Evolutionary conservation across 2,329 filamentous ascomycete genomes (phyloP), one percentile per base, ranked within the genome.

Genomic region (Epicoccum nigrum): DNA sequence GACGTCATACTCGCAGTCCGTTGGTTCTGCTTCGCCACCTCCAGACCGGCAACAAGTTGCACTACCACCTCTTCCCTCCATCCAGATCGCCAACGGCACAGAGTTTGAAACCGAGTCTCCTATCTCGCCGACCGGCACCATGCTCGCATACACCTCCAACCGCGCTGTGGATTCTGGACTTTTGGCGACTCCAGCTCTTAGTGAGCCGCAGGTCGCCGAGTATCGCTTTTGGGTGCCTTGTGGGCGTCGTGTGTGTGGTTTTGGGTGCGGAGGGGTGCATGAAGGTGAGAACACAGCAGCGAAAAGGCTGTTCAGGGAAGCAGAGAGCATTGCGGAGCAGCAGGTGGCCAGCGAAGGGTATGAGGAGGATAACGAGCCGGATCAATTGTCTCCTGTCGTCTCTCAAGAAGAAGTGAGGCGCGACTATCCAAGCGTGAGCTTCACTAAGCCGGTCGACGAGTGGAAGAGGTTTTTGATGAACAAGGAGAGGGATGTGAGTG

Each of bases 141-240:
- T 71, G 44, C 60, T 73, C 7, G 51, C 52, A 1, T 72, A 72
- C 44, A 67, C 60, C 0, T 68, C 66, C 3, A 65, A 68, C 17
- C 69, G 70, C 27, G 45, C 56, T 9, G 56, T 64, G 8, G 60
- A 62, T 19, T 60, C 52, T 0, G 69, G 70, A 0, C 57, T 73
- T 1, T 53, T 73, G n/a, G 68, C 62, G 16, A 54, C 71, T 1
- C 45, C 40, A 4, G 65, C 69, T 8, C 54, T 73, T 2, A 62
- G 55, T 13, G 71, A 73, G 55, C 40, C 58, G 0, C 64, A 70
- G 47, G 69, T 73, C 4, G 70, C 68, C 7, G 70, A 73, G 38
- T 72, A 72, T 47, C 51, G 68, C 20, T 73, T 73, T 48, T 73
- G 71, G 71, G 59, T 64, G 8, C 68, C 66, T 0, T 73, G 71